phyloP scores from a whole-genome alignment of 352 stramenopile genomes.

The Pythium phragmitis region DNA sequence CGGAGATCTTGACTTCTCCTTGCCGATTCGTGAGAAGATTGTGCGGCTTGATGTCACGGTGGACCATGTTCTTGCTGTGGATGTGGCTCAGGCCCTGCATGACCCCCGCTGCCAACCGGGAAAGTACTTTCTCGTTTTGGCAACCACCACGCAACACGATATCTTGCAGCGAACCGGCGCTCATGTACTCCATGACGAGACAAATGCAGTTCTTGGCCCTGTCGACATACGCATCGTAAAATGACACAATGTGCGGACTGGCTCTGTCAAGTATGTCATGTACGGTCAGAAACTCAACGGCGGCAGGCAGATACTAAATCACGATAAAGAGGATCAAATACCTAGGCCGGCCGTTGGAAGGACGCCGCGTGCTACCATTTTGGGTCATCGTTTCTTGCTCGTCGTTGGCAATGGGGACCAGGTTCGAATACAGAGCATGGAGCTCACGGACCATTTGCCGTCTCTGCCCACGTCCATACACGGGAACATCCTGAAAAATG shows the following conservation, averaged over 20 bases:
- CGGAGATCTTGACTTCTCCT: conserved; percentile 88
- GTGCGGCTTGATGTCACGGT: conserved; percentile 92
- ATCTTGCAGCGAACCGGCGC: conserved; percentile 89
- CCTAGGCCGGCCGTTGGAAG: conserved; percentile 24
- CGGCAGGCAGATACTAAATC: no score
- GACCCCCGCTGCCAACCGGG: conserved; percentile 67
- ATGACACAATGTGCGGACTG: conserved; percentile 90
- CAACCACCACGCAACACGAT: conserved; percentile 83
- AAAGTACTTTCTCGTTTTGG: conserved; percentile 80
- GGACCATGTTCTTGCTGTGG: conserved; percentile 86
- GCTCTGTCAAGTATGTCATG: conserved; percentile 8
- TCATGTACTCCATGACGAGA: conserved; percentile 94
- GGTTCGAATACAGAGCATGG: conserved; percentile 87
- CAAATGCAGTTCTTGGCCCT: conserved; percentile 86
- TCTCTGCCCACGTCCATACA: conserved; percentile 81
- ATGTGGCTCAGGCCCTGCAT: conserved; percentile 84
- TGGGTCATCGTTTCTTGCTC: conserved; percentile 18
- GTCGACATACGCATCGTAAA: conserved; percentile 92
- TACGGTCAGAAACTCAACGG: no score
- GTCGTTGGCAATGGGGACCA: conserved; percentile 70
- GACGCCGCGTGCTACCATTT: neutral
- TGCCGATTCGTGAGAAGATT: conserved; percentile 88
- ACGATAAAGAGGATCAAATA: no score
- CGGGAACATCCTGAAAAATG: conserved; percentile 63
- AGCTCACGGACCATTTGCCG: conserved; percentile 90